Percentiles rank a stretch among this genome's conserved stretches.
Conservation (phyloP, 1,139 yeast genomes). For the Meyerozyma carpophila region DNA sequence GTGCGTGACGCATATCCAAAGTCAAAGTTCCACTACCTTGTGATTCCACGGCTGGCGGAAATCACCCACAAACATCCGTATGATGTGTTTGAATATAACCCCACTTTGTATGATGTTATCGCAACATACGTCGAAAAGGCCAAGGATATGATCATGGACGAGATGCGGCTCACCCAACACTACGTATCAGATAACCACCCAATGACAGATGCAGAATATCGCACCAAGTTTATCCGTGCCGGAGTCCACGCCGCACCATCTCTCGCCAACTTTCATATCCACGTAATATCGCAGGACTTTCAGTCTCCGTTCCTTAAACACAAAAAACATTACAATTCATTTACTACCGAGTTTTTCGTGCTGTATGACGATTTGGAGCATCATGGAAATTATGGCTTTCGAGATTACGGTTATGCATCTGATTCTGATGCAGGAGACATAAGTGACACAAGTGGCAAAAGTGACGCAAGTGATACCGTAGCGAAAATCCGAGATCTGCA, state of each 20-base stretch:
- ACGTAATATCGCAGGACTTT: constrained; percentile 65
- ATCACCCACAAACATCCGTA: constrained; percentile 49
- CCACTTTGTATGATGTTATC: constrained; percentile 25
- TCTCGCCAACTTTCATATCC: constrained; percentile 63
- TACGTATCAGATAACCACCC: constrained; percentile 5
- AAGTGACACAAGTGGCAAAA: background rate
- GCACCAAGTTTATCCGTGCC: constrained; percentile 38
- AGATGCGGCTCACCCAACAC: constrained; percentile 18
- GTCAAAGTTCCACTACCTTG: constrained; percentile 52
- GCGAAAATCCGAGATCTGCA: background rate
- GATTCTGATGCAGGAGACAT: background rate
- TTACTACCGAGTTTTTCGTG: constrained; percentile 61
- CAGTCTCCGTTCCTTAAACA: constrained; percentile 50
- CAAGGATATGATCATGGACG: constrained; percentile 30
- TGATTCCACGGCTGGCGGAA: constrained; percentile 47
- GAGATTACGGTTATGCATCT: background rate
- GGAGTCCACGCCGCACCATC: constrained; percentile 77
- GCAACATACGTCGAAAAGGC: constrained; percentile 39
- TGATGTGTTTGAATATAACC: constrained; percentile 37
- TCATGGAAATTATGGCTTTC: background rate
- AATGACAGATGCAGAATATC: constrained; percentile 14
- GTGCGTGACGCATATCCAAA: constrained; percentile 63
- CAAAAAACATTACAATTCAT: constrained; percentile 67
- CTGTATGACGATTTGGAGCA: constrained; percentile 37
- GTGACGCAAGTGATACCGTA: background rate